Percentiles rank a stretch among this genome's conserved stretches.
phyloP scores from a whole-genome alignment of 345 rosid species.

The Lagerstroemia speciosa region DNA sequence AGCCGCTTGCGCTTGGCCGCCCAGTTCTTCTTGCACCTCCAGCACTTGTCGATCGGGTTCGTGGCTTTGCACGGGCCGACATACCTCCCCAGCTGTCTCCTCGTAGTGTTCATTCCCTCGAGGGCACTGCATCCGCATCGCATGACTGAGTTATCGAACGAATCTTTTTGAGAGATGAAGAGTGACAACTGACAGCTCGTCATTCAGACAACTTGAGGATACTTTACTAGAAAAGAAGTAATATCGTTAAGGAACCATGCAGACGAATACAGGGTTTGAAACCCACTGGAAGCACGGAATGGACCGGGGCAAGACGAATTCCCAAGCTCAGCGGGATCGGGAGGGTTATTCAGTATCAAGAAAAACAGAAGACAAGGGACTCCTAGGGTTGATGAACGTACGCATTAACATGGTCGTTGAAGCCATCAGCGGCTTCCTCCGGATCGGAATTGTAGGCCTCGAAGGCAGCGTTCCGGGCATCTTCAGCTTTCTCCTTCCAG shows the following conservation, averaged over 20 bases:
- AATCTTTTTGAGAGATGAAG: no score
- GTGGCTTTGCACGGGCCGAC: slow-evolving; percentile 20
- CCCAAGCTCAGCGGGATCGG: not conserved
- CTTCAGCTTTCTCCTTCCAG: slow-evolving; percentile 25
- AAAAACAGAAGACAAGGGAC: no score
- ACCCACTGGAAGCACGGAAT: not conserved
- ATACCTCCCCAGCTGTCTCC: slow-evolving; percentile 13
- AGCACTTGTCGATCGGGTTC: slow-evolving; percentile 42
- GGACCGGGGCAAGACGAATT: no score
- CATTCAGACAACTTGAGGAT: no score
- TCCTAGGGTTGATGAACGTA: not conserved
- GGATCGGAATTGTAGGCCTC: slow-evolving; percentile 31
- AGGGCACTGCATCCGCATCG: not conserved
- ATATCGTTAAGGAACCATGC: no score
- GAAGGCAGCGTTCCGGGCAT: slow-evolving; percentile 15
- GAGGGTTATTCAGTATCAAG: no score
- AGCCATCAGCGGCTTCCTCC: slow-evolving; percentile 8
- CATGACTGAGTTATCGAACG: no score
- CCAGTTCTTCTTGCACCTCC: slow-evolving; percentile 36
- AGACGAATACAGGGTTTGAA: no score
- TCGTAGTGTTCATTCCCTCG: slow-evolving; percentile 17
- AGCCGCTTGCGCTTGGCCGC: slow-evolving; percentile 32
- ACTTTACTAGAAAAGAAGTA: no score
- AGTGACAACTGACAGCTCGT: no score
- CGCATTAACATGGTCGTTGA: slow-evolving; percentile 22